A percentile compares a stretch with the other conserved stretches of the same genome.
Evolutionary conservation across 2,329 filamentous ascomycete genomes (phyloP).

Genomic region (Stemphylium lycopersici): DNA sequence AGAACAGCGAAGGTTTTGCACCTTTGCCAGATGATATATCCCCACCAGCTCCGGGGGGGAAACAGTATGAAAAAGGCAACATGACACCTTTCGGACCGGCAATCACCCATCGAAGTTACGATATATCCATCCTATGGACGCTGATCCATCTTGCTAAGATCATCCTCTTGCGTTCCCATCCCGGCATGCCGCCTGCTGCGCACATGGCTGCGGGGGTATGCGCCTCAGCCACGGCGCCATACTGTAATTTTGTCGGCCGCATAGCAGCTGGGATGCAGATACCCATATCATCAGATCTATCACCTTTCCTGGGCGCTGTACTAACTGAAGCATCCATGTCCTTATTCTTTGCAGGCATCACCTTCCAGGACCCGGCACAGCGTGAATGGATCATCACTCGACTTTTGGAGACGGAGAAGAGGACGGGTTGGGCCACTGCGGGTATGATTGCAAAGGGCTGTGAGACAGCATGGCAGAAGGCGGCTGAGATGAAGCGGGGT

Average conservation of each 20-base stretch:
- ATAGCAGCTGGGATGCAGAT: slow-evolving; percentile 74
- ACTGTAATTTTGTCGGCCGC: slow-evolving; percentile 76
- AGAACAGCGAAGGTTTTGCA: slow-evolving; percentile 76
- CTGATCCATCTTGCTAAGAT: slow-evolving; percentile 87
- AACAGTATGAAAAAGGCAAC: slow-evolving; percentile 17
- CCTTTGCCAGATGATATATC: slow-evolving; percentile 73
- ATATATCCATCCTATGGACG: slow-evolving; percentile 86
- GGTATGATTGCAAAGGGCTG: slow-evolving; percentile 82
- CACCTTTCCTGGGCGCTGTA: slow-evolving; percentile 77
- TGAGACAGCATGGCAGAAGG: slow-evolving; percentile 82
- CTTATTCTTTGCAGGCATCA: slow-evolving; percentile 83
- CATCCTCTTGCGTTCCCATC: slow-evolving; percentile 80
- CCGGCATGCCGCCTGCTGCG: slow-evolving; percentile 87
- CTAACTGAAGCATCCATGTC: slow-evolving; percentile 83
- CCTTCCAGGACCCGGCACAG: slow-evolving; percentile 75
- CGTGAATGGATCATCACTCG: slow-evolving; percentile 78
- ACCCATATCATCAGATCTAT: slow-evolving; percentile 58
- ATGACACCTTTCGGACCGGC: slow-evolving; percentile 81
- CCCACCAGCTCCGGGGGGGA: slow-evolving; percentile 55
- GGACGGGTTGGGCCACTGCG: slow-evolving; percentile 88
- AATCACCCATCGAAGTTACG: slow-evolving; percentile 81
- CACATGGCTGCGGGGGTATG: slow-evolving; percentile 85
- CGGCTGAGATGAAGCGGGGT: slow-evolving; percentile 73
- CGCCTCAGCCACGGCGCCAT: slow-evolving; percentile 71
- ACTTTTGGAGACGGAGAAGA: slow-evolving; percentile 74